Base-by-base conservation (phyloP, 2,329 filamentous ascomycete species). In the Phaeosphaeriaceae sp. region DNA sequence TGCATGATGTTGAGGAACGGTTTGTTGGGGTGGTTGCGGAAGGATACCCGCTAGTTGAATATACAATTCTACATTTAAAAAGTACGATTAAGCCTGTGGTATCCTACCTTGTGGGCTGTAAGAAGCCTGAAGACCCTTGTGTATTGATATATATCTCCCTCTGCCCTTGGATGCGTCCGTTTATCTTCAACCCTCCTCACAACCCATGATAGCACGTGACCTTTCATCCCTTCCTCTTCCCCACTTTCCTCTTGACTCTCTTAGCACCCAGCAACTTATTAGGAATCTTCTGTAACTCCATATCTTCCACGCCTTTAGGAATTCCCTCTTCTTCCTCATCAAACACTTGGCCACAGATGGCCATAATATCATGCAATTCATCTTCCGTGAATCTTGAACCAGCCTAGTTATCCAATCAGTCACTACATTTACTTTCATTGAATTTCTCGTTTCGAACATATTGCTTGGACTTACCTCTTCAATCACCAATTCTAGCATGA, bases 401-500 rank as follows among this genome's bases (percentile, higher is more conserved):
- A 0, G 63, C 62, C 68, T 71, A 12, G 8, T 11, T 29, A 2
- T 17, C 15, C 3, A 28, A n/a, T n/a, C n/a, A n/a, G n/a, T n/a
- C n/a, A n/a, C n/a, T n/a, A n/a, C n/a, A n/a, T n/a, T n/a, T n/a
- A n/a, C n/a, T n/a, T n/a, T n/a, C n/a, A n/a, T n/a, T n/a, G n/a
- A n/a, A n/a, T n/a, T n/a, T n/a, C n/a, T n/a, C n/a, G n/a, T n/a
- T n/a, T n/a, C 12, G 26, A 43, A 33, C 15, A 28, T 36, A 29
- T 30, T 38, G 28, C 26, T 6, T 13, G 17, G 38, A 52, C 60
- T 5, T 54, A 70, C 68, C 55, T 74, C 72, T 42, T 74, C 70
- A 23, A 74, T 59, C 7, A 74, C 58, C 17, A 72, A 23, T 18
- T 72, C 67, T 1, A 74, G 48, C 59, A 64, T 66, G 15, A 71